These are phyloP conservation scores for Arabidopsis hybrid DNA, from an alignment of 441 rosid species.

Conservation along the genomic window DNA sequence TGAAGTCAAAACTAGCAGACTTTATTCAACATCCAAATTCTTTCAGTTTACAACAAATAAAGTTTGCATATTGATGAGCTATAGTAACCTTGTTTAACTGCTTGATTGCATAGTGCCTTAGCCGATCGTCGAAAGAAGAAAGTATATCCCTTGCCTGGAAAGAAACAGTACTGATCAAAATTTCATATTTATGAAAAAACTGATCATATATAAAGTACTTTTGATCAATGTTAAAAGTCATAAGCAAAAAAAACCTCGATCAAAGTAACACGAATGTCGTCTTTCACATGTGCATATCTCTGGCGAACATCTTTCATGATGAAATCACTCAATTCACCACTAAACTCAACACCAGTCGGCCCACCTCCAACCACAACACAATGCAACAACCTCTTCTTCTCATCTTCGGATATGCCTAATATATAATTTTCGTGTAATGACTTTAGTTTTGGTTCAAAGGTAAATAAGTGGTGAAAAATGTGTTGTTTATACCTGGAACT, in stretches of 20 bases:
- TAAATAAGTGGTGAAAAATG: neutral
- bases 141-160: conserved; percentile 85
- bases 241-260: conserved; percentile 68
- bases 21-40: neutral
- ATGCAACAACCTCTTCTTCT: conserved; percentile 78
- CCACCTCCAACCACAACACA: conserved; percentile 97
- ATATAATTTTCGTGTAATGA: neutral
- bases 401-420: conserved; percentile 78
- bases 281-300: conserved; percentile 72
- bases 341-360: conserved; percentile 96
- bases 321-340: conserved; percentile 95
- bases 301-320: conserved; percentile 87
- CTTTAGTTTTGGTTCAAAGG: neutral
- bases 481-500: conserved; percentile 65
- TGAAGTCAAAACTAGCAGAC: conserved; percentile 40
- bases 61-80: neutral
- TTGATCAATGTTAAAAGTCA: neutral
- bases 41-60: neutral
- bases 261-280: conserved; percentile 76
- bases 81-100: conserved; percentile 76
- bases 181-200: neutral
- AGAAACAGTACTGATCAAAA: conserved; percentile 18
- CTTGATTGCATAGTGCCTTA: conserved; percentile 79
- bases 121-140: conserved; percentile 84
- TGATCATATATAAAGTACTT: neutral